phyloP scores from a whole-genome alignment of 2,329 filamentous ascomycete species.

The Aspergillus neotritici region DNA sequence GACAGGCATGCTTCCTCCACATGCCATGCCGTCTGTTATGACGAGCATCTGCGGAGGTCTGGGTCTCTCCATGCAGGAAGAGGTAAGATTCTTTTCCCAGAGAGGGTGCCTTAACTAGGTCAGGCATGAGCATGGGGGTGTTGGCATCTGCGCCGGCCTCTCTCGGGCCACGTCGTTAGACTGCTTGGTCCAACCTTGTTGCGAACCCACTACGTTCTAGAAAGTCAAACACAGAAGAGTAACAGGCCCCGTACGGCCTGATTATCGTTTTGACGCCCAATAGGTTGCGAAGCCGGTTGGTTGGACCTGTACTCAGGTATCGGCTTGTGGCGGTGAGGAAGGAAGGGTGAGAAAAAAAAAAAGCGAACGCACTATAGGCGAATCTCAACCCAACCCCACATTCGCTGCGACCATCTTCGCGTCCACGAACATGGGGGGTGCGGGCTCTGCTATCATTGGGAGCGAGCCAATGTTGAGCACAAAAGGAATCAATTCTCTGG shows the following conservation, averaged over 20 bases:
- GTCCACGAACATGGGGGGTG: slow-evolving; percentile 7
- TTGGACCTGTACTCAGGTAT: slow-evolving; percentile 1
- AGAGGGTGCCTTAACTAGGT: slow-evolving; percentile 1
- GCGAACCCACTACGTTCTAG: slow-evolving; percentile 12
- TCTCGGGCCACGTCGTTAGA: slow-evolving; percentile 1
- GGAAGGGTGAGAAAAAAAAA: slow-evolving; percentile 5
- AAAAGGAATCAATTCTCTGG: background rate
- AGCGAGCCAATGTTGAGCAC: background rate
- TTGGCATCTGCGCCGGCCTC: too few relatives aligned
- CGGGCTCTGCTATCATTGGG: slow-evolving; percentile 6
- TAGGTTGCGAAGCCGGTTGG: slow-evolving; percentile 7
- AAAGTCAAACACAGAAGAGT: slow-evolving; percentile 7
- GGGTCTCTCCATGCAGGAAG: too few relatives aligned
- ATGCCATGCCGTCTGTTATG: too few relatives aligned
- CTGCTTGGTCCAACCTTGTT: slow-evolving; percentile 6
- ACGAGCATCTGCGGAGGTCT: too few relatives aligned
- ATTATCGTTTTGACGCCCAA: slow-evolving; percentile 7
- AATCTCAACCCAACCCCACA: slow-evolving; percentile 21
- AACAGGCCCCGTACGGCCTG: slow-evolving; percentile 2
- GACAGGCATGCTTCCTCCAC: too few relatives aligned
- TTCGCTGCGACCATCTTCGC: slow-evolving; percentile 12
- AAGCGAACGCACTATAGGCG: slow-evolving; percentile 17
- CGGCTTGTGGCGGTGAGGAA: slow-evolving; percentile 21
- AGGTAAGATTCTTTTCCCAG: too few relatives aligned
- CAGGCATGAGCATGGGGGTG: slow-evolving; percentile 9